phyloP scores from a whole-genome alignment of 495 filamentous ascomycete species.

The Amorphotheca resinae region DNA sequence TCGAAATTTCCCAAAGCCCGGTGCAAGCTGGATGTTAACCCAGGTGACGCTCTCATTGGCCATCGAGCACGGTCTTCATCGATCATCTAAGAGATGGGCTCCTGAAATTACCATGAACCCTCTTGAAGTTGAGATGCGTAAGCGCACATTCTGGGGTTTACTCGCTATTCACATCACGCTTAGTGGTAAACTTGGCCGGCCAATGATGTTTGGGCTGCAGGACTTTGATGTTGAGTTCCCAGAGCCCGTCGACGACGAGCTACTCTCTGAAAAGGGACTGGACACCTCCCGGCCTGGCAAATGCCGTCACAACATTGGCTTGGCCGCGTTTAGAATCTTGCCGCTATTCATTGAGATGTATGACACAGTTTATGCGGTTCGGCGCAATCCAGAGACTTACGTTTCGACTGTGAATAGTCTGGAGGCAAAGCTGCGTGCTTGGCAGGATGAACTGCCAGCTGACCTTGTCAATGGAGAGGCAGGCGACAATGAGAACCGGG shows the following conservation, averaged over 20 bases:
- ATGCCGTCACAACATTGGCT: constrained; percentile 52
- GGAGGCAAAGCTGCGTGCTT: constrained; percentile 44
- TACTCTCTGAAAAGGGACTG: constrained; percentile 39
- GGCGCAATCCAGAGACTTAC: constrained; percentile 45
- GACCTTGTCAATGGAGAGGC: constrained; percentile 30
- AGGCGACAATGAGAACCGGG: constrained; percentile 36
- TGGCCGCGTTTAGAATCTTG: constrained; percentile 45
- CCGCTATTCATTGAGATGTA: constrained; percentile 59
- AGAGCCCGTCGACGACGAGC: constrained; percentile 52
- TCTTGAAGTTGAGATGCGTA: constrained; percentile 59
- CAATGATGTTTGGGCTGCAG: constrained; percentile 55
- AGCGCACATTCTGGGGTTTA: constrained; percentile 64
- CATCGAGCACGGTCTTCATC: constrained; percentile 60
- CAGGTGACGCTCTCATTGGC: constrained; percentile 48
- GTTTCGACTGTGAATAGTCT: constrained; percentile 46
- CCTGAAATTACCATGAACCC: constrained; percentile 36
- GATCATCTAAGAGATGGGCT: constrained; percentile 51
- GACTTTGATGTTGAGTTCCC: constrained; percentile 71
- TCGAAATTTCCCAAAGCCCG: constrained; percentile 68
- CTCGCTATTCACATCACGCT: constrained; percentile 48
- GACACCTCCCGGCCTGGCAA: constrained; percentile 36
- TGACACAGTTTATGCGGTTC: constrained; percentile 54
- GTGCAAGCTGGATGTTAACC: constrained; percentile 51
- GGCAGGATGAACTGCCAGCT: constrained; percentile 43
- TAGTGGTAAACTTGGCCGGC: constrained; percentile 60